phyloP scores from a whole-genome alignment of 192 early-diverging fungal genomes.

The Rhizophagus prolifer region DNA sequence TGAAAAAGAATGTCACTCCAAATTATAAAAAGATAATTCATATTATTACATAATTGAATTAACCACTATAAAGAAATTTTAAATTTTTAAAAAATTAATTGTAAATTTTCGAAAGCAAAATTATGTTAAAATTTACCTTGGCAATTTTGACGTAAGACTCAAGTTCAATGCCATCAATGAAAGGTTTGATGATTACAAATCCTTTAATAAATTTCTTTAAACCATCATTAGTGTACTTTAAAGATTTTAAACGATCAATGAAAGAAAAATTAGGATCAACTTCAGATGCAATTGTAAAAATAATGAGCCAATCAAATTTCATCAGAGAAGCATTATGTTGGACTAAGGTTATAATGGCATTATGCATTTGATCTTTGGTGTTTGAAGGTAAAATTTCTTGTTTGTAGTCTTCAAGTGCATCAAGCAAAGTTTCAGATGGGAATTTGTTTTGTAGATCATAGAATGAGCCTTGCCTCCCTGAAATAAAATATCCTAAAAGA shows the following conservation, averaged over 20 bases:
- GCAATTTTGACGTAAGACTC: not conserved
- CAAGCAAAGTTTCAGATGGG: not conserved
- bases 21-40: not conserved
- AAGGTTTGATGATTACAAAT: not conserved
- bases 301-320: not conserved
- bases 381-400: not conserved
- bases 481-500: not conserved
- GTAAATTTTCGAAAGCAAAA: not conserved
- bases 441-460: not conserved
- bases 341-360: not conserved
- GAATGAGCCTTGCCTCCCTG: not conserved
- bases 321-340: not conserved
- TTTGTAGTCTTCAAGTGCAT: not conserved
- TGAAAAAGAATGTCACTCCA: not conserved
- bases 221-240: not conserved
- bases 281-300: not conserved
- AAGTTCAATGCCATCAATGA: not conserved
- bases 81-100: not conserved
- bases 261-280: conserved; percentile 2
- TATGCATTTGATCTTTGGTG: not conserved
- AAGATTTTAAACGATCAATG: not conserved
- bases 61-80: not conserved
- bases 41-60: not conserved
- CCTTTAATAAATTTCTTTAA: not conserved
- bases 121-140: not conserved